Conservation (phyloP, 2,329 filamentous ascomycete species). For the Alternaria consortialis region DNA sequence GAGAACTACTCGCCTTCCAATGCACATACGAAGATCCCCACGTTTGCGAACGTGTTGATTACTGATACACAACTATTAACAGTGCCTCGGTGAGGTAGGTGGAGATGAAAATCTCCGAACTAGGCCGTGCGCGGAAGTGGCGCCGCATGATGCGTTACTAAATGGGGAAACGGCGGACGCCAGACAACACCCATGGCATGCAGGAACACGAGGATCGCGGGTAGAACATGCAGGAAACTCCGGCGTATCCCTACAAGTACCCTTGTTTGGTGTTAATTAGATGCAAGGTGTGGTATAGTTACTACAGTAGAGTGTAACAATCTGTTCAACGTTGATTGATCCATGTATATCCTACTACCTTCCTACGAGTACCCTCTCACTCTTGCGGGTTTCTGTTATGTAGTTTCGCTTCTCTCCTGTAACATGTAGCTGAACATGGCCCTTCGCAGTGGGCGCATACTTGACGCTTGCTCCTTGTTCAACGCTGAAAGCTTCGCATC, state of each 20-base stretch:
- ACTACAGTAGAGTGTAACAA: background rate
- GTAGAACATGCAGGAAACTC: background rate
- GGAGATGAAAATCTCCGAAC: conserved; percentile 2
- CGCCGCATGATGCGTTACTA: background rate
- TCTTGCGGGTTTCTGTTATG: conserved; percentile 32
- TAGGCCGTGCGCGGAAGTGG: conserved; percentile 4
- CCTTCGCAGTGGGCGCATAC: conserved; percentile 22
- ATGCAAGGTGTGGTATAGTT: background rate
- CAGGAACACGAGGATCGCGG: conserved; percentile 1
- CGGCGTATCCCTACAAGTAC: background rate
- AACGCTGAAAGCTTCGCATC: conserved; percentile 32
- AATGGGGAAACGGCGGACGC: background rate
- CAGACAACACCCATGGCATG: background rate
- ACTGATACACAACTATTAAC: background rate
- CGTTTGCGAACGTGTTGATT: background rate
- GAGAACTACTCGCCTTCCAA: background rate
- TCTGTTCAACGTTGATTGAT: background rate
- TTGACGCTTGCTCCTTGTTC: conserved; percentile 31
- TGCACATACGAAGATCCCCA: background rate
- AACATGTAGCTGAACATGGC: conserved; percentile 22
- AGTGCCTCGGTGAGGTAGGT: background rate
- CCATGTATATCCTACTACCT: background rate
- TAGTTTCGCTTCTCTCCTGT: conserved; percentile 36
- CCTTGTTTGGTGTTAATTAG: background rate
- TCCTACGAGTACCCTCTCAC: conserved; percentile 19